Base-by-base conservation (phyloP, 2,329 filamentous ascomycete species). In the Penicillium decumbens region DNA sequence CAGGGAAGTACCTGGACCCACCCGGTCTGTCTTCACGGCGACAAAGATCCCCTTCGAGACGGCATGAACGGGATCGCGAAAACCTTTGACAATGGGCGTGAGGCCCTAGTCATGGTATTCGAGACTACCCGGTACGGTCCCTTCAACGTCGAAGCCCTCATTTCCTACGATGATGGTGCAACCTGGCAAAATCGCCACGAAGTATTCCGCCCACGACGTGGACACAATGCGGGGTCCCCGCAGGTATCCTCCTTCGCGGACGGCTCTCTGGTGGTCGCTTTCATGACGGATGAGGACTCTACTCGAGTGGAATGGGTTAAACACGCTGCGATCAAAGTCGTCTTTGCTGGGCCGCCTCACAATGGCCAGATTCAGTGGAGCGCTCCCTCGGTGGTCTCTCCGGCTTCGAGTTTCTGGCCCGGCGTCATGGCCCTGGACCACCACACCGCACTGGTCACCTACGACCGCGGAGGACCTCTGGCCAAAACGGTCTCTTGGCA, bases 261-360 rank as follows among this genome's bases (percentile, higher is more conserved):
- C 44, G 69, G 68, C 1, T 69, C 65, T 13, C 37, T 77, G 50
- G 74, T 68, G 0, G 69, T 71, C 1, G 68, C 75, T 6, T 77
- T 76, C 56, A 76, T 76, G 75, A 74, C 72, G 1, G 74, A 76
- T 49, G 73, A 76, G 57, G 72, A 75, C 43, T 57, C 67, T 0
- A 48, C 56, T 1, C 52, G 58, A 43, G 64, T 66, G 20, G 55
- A 60, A 5, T 76, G 74, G 74, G 70, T 72, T 1, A 56, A 65
- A 24, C 64, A 71, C 40, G 72, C 74, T 0, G 63, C 66, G 4
- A 66, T 75, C 44, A 76, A 76, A 56, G 67, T 65, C 1, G 65
- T 72, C 0, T 75, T 74, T 50, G 64, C 67, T 0, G 61, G 57
- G 1, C 66, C 68, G 0, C 55, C 72, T 15, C 46, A 58, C 3